A percentile compares a stretch with the other conserved stretches of the same genome.
These are phyloP conservation scores for Citrus sp. DNA, from an alignment of 345 rosid species.

Conservation along the genomic window DNA sequence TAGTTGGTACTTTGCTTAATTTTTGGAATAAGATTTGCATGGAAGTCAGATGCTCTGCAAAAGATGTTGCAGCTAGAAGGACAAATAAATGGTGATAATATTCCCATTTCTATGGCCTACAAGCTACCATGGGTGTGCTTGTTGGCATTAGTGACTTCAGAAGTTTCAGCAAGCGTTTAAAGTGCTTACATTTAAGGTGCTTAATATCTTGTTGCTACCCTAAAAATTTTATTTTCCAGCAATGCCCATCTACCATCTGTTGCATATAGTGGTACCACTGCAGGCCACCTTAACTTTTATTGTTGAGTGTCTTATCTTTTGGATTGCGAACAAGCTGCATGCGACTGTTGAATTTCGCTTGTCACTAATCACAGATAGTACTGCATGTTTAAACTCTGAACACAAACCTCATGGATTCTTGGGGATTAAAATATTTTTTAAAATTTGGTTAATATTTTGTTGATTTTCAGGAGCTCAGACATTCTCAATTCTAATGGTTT, in stretches of 20 bases:
- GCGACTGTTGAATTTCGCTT: neutral
- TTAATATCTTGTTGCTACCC: neutral
- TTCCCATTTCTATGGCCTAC: neutral
- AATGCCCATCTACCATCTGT: neutral
- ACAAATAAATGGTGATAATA: neutral
- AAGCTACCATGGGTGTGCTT: neutral
- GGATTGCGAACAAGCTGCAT: neutral
- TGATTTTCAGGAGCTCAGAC: neutral
- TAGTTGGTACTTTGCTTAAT: neutral
- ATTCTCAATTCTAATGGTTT: neutral
- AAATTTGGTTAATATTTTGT: neutral
- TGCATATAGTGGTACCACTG: neutral
- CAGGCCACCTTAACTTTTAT: neutral
- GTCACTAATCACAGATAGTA: neutral
- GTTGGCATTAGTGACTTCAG: neutral
- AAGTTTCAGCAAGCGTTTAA: neutral
- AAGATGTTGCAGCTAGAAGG: neutral
- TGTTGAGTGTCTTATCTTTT: neutral
- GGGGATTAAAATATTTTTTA: neutral
- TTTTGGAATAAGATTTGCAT: neutral
- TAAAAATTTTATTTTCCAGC: neutral
- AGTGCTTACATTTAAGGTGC: neutral
- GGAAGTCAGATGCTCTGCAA: neutral
- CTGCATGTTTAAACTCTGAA: neutral
- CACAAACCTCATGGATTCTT: neutral